Base-by-base conservation (phyloP, 2,329 filamentous ascomycete species). In the Fusarium sambucinum region DNA sequence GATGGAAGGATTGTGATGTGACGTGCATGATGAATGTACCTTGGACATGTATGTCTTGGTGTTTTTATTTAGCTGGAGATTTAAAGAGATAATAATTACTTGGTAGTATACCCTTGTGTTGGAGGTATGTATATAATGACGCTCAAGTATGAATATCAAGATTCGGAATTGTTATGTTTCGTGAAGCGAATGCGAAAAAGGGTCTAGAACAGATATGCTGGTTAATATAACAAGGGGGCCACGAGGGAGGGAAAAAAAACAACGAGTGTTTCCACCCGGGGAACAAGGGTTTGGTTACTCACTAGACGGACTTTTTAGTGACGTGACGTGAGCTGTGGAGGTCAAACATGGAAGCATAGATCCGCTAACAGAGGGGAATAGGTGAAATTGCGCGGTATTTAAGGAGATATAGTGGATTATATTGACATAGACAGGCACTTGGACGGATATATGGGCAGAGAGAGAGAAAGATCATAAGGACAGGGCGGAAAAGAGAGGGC, bases 401-500 rank as follows among this genome's bases (percentile, higher is more conserved):
- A n/a, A 27, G 27, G 27, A 27, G 27, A 27, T 27, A 7, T 3
- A 6, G 27, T 27, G 27, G 27, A 27, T 27, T 27, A 7, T 27
- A 9, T 27, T 27, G 27, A 27, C 5, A 27, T 7, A 9, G 27
- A 27, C 5, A 27, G 27, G 7, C 25, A 25, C 5, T 25, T 25
- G 4, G 27, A 27, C 8, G 8, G 8, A 27, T 25, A 7, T 4
- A 25, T 25, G 25, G 27, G 8, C 27, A 27, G 27, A 27, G 27
- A 27, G 27, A 27, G 23, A 25, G 23, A 27, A 9, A 25, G 25
- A 25, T 25, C 5, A 25, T 25, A 9, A 7, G 27, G 58, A 54
- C 38, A 46, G 59, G 60, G 59, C 52, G 59, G 60, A 59, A 64
- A 41, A 64, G 40, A 64, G 29, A 63, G 60, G 51, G 59, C 44